A percentile compares a stretch with the other conserved stretches of the same genome.
These are phyloP conservation scores for Sporothrix brunneoviolacea DNA, from an alignment of 2,329 filamentous ascomycete genomes.

Conservation along the genomic window DNA sequence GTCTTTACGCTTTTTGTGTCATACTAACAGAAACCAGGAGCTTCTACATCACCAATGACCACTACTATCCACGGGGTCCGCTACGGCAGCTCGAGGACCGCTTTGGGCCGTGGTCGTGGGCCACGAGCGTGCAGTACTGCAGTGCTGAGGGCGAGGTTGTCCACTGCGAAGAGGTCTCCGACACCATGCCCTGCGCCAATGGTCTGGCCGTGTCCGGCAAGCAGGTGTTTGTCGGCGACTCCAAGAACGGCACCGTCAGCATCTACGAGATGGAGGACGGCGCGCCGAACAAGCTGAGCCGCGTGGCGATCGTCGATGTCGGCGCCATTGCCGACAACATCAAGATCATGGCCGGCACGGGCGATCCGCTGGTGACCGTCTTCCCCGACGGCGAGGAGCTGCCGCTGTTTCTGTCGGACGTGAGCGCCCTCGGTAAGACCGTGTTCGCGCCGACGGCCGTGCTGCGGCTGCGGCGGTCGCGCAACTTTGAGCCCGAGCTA, in stretches of 20 bases:
- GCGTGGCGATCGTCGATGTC: not conserved
- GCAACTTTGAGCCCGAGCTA: not conserved
- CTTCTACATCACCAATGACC: slow-evolving; percentile 7
- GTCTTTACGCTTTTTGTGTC: too few relatives aligned
- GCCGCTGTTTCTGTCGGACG: not conserved
- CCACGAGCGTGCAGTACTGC: slow-evolving; percentile 6
- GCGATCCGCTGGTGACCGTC: not conserved
- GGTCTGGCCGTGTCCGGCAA: not conserved
- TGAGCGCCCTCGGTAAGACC: not conserved
- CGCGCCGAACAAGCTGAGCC: not conserved
- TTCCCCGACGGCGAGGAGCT: not conserved
- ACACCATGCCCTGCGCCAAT: not conserved
- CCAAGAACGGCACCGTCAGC: not conserved
- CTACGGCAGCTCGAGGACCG: not conserved
- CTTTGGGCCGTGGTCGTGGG: slow-evolving; percentile 5
- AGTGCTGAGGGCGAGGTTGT: not conserved
- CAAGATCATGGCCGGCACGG: not conserved
- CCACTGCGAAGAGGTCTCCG: not conserved
- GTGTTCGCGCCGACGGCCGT: not conserved
- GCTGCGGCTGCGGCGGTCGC: not conserved
- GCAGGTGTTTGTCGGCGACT: not conserved
- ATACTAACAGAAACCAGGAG: too few relatives aligned
- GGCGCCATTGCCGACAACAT: not conserved
- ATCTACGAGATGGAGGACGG: not conserved
- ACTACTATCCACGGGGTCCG: not conserved